phyloP scores from a whole-genome alignment of 805 yeast species.

The Pichia nanzhaoensis region DNA sequence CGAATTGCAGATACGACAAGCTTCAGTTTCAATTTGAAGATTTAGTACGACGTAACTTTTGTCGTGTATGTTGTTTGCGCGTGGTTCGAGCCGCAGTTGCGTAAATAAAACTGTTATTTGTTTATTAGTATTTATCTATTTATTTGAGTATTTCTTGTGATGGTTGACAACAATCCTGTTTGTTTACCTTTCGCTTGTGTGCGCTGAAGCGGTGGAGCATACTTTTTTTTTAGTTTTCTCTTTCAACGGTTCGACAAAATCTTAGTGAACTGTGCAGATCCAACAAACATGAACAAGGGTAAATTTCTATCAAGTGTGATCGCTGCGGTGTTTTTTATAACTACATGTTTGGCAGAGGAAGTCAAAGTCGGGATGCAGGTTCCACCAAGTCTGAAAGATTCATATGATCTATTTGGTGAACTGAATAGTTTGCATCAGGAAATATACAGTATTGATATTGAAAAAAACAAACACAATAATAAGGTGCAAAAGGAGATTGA shows the following conservation, averaged over 20 bases:
- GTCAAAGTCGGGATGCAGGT: slow-evolving; percentile 5
- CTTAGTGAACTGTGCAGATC: no score
- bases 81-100: no score
- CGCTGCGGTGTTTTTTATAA: no score
- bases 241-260: no score
- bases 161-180: no score
- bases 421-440: slow-evolving; percentile 8
- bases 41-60: slow-evolving; percentile 19
- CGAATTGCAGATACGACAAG: slow-evolving; percentile 46
- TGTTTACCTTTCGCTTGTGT: no score
- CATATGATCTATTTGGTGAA: slow-evolving; percentile 4
- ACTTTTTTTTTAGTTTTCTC: no score
- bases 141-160: no score
- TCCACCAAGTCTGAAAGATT: slow-evolving; percentile 1
- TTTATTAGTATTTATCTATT: no score
- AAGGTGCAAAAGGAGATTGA: neutral
- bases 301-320: no score
- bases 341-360: neutral
- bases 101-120: no score
- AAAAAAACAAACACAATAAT: neutral
- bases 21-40: slow-evolving; percentile 39
- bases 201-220: neutral
- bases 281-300: no score
- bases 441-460: neutral
- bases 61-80: slow-evolving; percentile 11